These are phyloP conservation scores for Neonectria punicea DNA, from an alignment of 2,329 filamentous ascomycete genomes.

Conservation along the genomic window DNA sequence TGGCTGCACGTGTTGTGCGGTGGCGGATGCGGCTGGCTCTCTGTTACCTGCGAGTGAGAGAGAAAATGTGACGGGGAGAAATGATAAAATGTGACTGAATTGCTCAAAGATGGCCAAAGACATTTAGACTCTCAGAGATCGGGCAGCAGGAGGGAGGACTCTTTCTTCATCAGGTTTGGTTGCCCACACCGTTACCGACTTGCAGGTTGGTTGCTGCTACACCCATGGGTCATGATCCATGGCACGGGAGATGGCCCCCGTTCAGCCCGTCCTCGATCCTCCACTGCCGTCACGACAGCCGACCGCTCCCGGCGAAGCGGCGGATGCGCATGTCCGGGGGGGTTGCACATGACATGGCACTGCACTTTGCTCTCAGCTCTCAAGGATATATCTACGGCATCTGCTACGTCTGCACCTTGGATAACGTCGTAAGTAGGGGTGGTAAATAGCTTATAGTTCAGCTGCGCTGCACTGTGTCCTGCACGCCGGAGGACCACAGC, in stretches of 20 bases:
- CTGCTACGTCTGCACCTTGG: not conserved
- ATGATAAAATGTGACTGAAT: not conserved
- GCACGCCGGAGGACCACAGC: not conserved
- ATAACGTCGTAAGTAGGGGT: not conserved
- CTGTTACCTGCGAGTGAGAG: not conserved
- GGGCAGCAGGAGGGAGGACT: not conserved
- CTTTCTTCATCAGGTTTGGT: not conserved
- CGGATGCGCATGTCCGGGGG: not conserved
- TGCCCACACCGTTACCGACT: not conserved
- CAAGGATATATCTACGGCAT: not conserved
- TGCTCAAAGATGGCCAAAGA: not conserved
- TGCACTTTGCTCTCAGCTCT: slow-evolving; percentile 13
- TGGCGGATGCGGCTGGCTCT: not conserved
- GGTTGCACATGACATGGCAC: slow-evolving; percentile 22
- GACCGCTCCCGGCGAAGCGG: slow-evolving; percentile 23
- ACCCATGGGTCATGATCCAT: not conserved
- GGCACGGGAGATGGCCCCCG: not conserved
- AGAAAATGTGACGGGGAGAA: too few species aligned
- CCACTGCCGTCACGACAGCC: slow-evolving; percentile 29
- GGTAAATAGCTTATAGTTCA: not conserved
- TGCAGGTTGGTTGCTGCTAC: not conserved
- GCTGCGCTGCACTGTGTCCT: not conserved
- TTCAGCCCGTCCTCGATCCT: slow-evolving; percentile 4
- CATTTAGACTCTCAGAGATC: not conserved
- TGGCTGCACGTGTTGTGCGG: not conserved